Percentiles rank a stretch among this genome's conserved stretches.
Conservation (phyloP, 1,284 basidiomycete genomes). For the Puccinia polysora region DNA sequence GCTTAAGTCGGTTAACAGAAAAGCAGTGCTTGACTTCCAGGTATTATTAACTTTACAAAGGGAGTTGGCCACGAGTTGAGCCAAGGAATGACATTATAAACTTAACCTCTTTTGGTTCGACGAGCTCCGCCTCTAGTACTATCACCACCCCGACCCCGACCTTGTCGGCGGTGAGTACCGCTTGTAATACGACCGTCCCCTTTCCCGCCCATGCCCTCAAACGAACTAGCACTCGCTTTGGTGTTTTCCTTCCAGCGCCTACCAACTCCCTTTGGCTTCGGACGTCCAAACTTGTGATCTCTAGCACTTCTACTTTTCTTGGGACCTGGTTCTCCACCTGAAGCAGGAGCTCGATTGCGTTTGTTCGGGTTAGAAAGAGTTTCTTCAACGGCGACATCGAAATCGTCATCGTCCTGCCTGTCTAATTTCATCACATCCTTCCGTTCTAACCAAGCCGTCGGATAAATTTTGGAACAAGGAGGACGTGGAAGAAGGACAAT, state of each 20-base stretch:
- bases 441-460: constrained; percentile 15
- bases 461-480: neutral
- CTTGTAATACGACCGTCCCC: constrained; percentile 39
- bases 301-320: constrained; percentile 32
- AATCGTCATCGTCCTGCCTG: constrained; percentile 27
- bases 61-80: no score
- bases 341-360: neutral
- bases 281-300: constrained; percentile 38
- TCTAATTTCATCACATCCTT: constrained; percentile 36
- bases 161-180: neutral
- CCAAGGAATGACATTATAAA: no score
- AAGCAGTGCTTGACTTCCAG: no score
- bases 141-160: constrained; percentile 11
- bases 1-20: no score
- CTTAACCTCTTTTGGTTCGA: constrained; percentile 13
- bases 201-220: constrained; percentile 40
- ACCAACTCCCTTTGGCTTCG: constrained; percentile 43
- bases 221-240: constrained; percentile 23
- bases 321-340: neutral
- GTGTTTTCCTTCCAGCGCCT: constrained; percentile 43
- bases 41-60: no score
- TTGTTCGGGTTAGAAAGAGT: constrained; percentile 32
- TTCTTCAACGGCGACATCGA: constrained; percentile 40
- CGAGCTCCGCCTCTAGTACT: constrained; percentile 13
- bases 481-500: neutral